These are phyloP conservation scores for Sapria himalayana DNA, from an alignment of 345 rosid species.

Conservation along the genomic window DNA sequence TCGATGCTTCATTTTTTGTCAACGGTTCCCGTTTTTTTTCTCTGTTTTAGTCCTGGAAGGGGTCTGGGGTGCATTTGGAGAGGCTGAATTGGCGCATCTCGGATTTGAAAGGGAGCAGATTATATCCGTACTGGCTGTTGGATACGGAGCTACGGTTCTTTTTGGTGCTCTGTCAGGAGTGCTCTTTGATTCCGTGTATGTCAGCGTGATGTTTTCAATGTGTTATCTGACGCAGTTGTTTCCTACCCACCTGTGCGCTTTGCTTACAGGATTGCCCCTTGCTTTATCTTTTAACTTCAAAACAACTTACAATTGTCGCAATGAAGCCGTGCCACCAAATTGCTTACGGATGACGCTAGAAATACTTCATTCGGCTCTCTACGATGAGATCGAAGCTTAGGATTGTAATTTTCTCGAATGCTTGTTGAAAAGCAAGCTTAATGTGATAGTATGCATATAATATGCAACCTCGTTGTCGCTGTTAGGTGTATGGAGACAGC, in stretches of 20 bases:
- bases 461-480: neutral
- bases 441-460: neutral
- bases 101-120: slow-evolving; percentile 32
- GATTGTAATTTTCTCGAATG: too few species aligned
- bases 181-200: slow-evolving; percentile 69
- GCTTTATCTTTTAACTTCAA: neutral
- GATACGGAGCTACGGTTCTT: slow-evolving; percentile 36
- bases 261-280: neutral
- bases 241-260: neutral
- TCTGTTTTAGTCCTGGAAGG: slow-evolving; percentile 41
- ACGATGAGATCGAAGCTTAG: too few species aligned
- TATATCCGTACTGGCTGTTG: slow-evolving; percentile 28
- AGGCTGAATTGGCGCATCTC: slow-evolving; percentile 30
- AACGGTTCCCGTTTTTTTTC: neutral
- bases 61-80: slow-evolving; percentile 61
- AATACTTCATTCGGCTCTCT: too few species aligned
- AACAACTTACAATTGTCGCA: neutral
- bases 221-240: neutral
- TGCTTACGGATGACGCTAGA: neutral
- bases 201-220: neutral
- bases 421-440: neutral
- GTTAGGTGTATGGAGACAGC: neutral
- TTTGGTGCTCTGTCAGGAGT: slow-evolving; percentile 41
- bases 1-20: neutral
- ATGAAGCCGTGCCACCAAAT: neutral